Evolutionary conservation across 345 rosid species (phyloP).

Genomic region (Salix viminalis): DNA sequence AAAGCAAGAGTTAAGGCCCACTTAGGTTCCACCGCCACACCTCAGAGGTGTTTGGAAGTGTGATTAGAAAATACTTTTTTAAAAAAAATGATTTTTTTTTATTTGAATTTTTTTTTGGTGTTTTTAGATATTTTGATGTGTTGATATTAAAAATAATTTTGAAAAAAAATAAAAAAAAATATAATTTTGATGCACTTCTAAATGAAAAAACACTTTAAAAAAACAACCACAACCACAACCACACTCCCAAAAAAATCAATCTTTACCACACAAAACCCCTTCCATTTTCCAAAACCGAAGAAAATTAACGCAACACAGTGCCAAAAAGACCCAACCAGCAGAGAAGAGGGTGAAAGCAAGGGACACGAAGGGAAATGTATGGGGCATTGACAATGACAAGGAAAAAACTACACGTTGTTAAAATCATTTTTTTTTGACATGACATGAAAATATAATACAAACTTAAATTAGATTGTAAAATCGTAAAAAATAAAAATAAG

Average conservation of each 20-base stretch:
- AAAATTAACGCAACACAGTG: constrained; percentile 21
- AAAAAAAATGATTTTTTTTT: no score
- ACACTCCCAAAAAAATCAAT: rapidly evolving
- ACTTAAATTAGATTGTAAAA: no score
- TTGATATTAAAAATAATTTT: no score
- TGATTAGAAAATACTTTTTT: no score
- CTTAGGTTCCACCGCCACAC: constrained; percentile 24
- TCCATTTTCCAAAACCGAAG: constrained; percentile 6
- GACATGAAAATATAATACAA: no score
- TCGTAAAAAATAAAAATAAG: no score
- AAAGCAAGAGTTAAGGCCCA: not conserved
- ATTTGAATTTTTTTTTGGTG: no score
- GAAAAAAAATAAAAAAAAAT: no score
- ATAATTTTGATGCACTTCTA: no score
- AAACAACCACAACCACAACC: rapidly evolving
- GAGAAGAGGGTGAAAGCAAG: constrained; percentile 31
- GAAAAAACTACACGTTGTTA: constrained; percentile 24
- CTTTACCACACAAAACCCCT: constrained; percentile 3
- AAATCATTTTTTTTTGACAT: no score
- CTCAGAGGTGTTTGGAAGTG: not conserved
- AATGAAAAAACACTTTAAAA: no score
- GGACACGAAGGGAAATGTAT: constrained; percentile 64
- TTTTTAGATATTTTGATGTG: no score
- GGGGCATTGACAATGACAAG: constrained; percentile 50
- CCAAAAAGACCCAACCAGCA: constrained; percentile 32